Conservation (phyloP, 176 grass and related monocot genomes). For the Juncus inflexus region DNA sequence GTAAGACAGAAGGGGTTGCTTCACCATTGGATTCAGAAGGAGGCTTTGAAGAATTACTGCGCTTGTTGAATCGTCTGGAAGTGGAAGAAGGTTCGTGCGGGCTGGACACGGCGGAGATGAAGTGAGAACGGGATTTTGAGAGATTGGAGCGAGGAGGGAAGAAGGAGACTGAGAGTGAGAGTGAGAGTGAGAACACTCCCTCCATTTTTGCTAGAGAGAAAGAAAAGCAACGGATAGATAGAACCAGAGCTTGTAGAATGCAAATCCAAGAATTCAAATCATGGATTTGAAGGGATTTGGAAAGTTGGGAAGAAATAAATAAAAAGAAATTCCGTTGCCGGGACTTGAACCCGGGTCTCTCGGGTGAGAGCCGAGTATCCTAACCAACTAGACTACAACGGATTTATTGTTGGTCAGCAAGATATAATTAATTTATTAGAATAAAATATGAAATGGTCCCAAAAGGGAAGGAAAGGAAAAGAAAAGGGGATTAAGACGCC, state of each 20-base stretch:
- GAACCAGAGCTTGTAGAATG: no score
- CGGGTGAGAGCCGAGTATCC: conserved; percentile 81
- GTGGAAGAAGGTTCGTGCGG: background rate
- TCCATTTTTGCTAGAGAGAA: conserved; percentile 13
- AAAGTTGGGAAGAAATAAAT: background rate
- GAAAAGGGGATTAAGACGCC: no score
- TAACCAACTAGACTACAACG: conserved; percentile 81
- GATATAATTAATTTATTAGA: background rate
- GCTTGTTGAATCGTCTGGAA: background rate
- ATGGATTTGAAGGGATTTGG: background rate
- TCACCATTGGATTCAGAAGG: conserved; percentile 1
- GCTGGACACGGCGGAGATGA: background rate
- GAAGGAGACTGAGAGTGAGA: conserved; percentile 7
- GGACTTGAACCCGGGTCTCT: conserved; percentile 72
- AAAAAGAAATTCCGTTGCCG: conserved; percentile 40
- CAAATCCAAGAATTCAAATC: no score
- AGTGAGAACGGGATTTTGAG: conserved; percentile 10
- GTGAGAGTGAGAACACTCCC: conserved; percentile 30
- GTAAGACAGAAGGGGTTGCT: background rate
- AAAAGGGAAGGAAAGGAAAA: background rate
- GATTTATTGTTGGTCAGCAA: background rate
- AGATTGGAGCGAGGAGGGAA: conserved; percentile 4
- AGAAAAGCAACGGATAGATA: no score
- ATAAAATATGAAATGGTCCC: background rate
- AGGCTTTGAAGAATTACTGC: background rate